Base-by-base conservation (phyloP, 1,284 basidiomycete genomes). In the Trametes polyzona region DNA sequence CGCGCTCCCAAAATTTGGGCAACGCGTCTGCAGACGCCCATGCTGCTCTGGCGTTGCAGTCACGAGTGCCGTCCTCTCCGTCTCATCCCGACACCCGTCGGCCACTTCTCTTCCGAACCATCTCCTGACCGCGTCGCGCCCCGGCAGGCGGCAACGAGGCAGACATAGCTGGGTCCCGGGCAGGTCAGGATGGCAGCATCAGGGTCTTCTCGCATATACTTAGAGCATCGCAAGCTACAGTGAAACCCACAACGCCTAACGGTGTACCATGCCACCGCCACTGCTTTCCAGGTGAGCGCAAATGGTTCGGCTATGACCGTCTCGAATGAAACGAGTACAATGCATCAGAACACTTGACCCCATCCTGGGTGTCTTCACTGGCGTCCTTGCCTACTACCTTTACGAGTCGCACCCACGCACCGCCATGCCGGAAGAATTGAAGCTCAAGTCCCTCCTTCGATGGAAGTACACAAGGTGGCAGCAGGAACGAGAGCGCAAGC, bases 381-480 rank as follows among this genome's bases (percentile, higher is more conserved):
- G 93, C 17, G 72, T 88, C 40, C 76, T 95, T 40, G 93, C 93
- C 1, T 95, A 87, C 72, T 86, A 92, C 70, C 82, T 96, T 21
- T 84, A 91, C 73, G 93, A 95, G 72, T 90, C 80, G 36, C 88
- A 95, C 71, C 93, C 93, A 5, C 84, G 93, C 47, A 91, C 88
- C 2, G 86, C 83, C 10, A 80, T 88, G 14, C 76, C 83, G 1
- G 76, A 79, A n/a, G 86, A 88, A 8, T 80, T 92, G 62, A 83
- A 81, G 30, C 74, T 96, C 21, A 59, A 70, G 7, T 77, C 82
- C 43, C 81, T 96, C 33, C 57, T 88, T 16, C 73, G 68, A 21
- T 95, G 93, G 92, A 93, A 69, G 46, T 60, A 55, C 53, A 58
- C 55, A 19, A 67, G 61, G 56, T 62, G 61, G 63, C 66, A 64